Evolutionary conservation across 345 rosid species (phyloP).

Genomic region (Cardiospermum halicacabum): DNA sequence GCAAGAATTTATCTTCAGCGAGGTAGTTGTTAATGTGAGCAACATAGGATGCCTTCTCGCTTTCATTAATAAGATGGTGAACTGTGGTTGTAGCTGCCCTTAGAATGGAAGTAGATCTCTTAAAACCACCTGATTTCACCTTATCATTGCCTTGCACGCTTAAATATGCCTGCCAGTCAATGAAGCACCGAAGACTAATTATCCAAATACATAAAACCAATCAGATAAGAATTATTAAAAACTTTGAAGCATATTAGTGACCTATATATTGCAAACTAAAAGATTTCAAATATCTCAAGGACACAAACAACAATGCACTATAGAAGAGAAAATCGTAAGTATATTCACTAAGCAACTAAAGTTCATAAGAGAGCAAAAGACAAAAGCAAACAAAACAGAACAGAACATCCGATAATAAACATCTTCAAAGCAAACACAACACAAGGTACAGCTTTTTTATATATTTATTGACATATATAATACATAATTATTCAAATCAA

Average conservation of each 20-base stretch:
- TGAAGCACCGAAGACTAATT: slow-evolving; percentile 9
- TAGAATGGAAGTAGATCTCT: slow-evolving; percentile 64
- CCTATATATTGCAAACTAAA: background rate
- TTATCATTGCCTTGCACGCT: slow-evolving; percentile 64
- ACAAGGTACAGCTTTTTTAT: background rate
- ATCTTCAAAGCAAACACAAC: background rate
- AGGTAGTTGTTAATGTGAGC: slow-evolving; percentile 75
- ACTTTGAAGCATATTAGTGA: background rate
- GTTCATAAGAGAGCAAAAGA: background rate
- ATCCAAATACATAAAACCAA: background rate
- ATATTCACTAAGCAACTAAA: background rate
- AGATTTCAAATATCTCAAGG: background rate
- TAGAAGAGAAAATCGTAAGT: background rate
- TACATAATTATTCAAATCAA: no score
- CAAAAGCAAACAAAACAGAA: no score
- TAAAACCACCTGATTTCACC: slow-evolving; percentile 55
- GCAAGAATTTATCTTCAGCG: slow-evolving; percentile 83
- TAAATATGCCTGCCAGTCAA: slow-evolving; percentile 53
- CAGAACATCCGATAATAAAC: background rate
- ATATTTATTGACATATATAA: no score
- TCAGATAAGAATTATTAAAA: background rate
- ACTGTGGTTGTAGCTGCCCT: slow-evolving; percentile 82
- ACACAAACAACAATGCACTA: background rate
- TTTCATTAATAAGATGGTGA: slow-evolving; percentile 80
- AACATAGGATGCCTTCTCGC: slow-evolving; percentile 94